Conservation (phyloP, 179 eudicot genomes). For the Sideroxylon spinosum region DNA sequence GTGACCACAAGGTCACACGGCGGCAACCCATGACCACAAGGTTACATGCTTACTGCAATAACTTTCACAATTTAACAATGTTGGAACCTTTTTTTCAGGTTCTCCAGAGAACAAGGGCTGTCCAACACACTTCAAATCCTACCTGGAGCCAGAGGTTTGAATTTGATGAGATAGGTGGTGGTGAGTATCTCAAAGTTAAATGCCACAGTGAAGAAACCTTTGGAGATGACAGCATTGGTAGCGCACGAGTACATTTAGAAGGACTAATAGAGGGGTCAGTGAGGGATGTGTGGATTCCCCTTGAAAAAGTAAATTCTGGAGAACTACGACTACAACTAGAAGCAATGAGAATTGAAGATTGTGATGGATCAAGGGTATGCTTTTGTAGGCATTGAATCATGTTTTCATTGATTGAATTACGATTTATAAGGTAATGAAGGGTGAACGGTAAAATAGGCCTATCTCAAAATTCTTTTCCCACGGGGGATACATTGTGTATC, state of each 20-base stretch:
- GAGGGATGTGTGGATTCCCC: constrained; percentile 83
- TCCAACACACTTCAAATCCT: constrained; percentile 45
- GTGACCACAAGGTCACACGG: no score
- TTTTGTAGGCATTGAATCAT: not conserved
- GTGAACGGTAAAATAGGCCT: no score
- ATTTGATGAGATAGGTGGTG: constrained; percentile 86
- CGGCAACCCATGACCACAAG: not conserved
- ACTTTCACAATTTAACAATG: not conserved
- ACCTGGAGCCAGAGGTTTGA: constrained; percentile 84
- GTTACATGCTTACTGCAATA: not conserved
- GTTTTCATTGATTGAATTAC: no score
- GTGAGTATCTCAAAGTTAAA: constrained; percentile 78
- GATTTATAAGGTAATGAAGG: no score
- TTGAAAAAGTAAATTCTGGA: constrained; percentile 86
- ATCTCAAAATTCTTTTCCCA: no score
- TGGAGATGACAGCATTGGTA: constrained; percentile 79
- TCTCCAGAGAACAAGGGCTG: constrained; percentile 54
- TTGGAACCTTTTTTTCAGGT: constrained; percentile 36
- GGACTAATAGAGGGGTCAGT: constrained; percentile 64
- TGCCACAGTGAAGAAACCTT: constrained; percentile 75
- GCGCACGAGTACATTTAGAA: constrained; percentile 86
- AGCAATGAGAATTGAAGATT: constrained; percentile 44
- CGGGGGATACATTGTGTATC: no score
- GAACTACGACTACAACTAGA: constrained; percentile 78
- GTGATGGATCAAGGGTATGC: constrained; percentile 47